phyloP scores from a whole-genome alignment of 768 basidiomycete species.

The Calocera cornea region DNA sequence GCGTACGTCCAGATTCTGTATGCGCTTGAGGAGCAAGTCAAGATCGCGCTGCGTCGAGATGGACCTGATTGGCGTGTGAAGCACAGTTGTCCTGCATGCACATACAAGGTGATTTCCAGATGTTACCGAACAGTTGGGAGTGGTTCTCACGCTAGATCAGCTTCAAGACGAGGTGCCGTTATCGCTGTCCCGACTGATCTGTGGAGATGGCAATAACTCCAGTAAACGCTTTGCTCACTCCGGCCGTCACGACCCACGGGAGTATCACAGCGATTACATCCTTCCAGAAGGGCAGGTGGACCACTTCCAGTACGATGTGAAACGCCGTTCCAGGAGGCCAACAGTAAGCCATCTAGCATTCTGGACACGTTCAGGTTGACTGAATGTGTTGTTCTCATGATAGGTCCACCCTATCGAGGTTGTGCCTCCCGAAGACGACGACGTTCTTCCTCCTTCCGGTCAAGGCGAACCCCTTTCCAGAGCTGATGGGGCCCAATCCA shows the following conservation, averaged over 20 bases:
- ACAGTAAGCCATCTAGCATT: not conserved
- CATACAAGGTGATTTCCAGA: not conserved
- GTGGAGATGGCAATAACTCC: not conserved
- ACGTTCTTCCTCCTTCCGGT: too few species aligned
- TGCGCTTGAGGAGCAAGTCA: not conserved
- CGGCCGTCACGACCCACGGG: not conserved
- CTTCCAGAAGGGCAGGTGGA: not conserved
- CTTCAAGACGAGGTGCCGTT: not conserved
- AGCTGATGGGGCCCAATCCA: not conserved
- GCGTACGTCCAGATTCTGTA: not conserved
- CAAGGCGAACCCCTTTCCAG: too few species aligned
- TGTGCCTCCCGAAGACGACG: not conserved
- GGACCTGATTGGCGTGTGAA: not conserved
- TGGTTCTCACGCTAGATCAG: not conserved
- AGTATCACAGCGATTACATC: not conserved
- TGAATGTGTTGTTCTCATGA: too few species aligned
- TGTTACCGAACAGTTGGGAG: not conserved
- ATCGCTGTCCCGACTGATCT: not conserved
- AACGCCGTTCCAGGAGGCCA: not conserved
- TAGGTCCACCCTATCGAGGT: not conserved
- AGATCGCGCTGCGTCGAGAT: not conserved
- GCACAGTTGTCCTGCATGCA: not conserved
- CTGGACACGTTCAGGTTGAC: too few species aligned
- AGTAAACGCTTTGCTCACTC: not conserved
- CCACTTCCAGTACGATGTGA: slow-evolving; percentile 1